These are phyloP conservation scores for Sequoiadendron giganteum DNA, from an alignment of 75 land plant species.

Conservation along the genomic window DNA sequence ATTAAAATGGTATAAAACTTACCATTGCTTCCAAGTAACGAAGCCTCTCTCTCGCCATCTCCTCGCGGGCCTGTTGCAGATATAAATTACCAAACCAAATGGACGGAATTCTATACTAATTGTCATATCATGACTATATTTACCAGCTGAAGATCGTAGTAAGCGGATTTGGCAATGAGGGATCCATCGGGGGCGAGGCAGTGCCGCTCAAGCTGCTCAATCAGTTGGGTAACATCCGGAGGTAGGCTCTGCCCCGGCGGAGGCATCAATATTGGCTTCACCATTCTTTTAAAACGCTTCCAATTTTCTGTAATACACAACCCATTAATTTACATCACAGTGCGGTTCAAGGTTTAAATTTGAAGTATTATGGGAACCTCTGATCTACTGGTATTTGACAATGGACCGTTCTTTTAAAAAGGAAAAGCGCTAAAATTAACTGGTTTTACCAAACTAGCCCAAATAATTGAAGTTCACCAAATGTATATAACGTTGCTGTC, in stretches of 20 bases:
- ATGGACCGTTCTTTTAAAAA: too few relatives aligned
- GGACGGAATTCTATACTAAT: neutral
- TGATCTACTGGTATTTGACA: neutral
- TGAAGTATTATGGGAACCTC: neutral
- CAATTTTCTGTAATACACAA: neutral
- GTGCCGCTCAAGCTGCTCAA: constrained; percentile 83
- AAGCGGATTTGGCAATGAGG: constrained; percentile 62
- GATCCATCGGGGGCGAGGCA: constrained; percentile 91
- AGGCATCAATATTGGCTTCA: constrained; percentile 11
- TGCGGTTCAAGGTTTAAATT: neutral
- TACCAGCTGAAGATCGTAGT: constrained; percentile 75
- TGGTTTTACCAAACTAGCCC: too few relatives aligned
- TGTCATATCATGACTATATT: too few relatives aligned
- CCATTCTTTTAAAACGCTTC: neutral
- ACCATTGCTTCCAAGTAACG: constrained; percentile 95
- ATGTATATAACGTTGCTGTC: too few relatives aligned
- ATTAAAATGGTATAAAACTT: neutral
- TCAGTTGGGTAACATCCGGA: constrained; percentile 50
- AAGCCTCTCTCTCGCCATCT: constrained; percentile 81
- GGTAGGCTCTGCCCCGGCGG: constrained; percentile 38
- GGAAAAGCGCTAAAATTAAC: too few relatives aligned
- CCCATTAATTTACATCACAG: neutral
- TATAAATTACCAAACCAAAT: constrained; percentile 1
- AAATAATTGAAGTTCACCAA: too few relatives aligned
- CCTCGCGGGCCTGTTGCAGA: constrained; percentile 81